Evolutionary conservation across 148 eudicot genomes (phyloP).

Genomic region (Rheum nobile): DNA sequence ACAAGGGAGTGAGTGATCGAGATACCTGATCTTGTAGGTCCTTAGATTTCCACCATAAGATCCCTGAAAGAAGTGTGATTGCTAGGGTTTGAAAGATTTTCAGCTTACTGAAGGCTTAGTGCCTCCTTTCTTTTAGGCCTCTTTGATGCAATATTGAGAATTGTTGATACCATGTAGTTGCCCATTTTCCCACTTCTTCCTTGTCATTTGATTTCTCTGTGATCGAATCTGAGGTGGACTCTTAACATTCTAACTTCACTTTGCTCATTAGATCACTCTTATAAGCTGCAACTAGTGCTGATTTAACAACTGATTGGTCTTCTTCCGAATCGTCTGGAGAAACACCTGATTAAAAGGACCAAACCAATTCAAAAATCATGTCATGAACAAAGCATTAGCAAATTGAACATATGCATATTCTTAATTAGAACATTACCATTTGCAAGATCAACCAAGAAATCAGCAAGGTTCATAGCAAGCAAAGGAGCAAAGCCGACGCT

Average conservation of each 20-base stretch:
- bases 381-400: too few species aligned
- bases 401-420: too few species aligned
- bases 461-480: conserved; percentile 77
- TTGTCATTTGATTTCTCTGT: background rate
- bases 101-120: conserved; percentile 38
- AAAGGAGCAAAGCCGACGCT: conserved; percentile 45
- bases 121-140: conserved; percentile 62
- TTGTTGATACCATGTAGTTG: conserved; percentile 69
- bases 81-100: conserved; percentile 35
- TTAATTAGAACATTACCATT: conserved; percentile 26
- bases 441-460: conserved; percentile 73
- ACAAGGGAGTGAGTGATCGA: too few species aligned
- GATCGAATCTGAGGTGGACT: background rate
- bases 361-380: background rate
- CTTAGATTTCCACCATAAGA: conserved; percentile 65
- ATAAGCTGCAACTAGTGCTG: conserved; percentile 32
- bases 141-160: conserved; percentile 40
- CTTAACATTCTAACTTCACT: conserved; percentile 31
- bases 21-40: conserved; percentile 45
- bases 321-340: conserved; percentile 30
- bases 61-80: conserved; percentile 42
- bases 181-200: conserved; percentile 20
- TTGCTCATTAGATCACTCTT: conserved; percentile 27
- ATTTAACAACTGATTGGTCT: conserved; percentile 31
- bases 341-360: conserved; percentile 25